phyloP scores from a whole-genome alignment of 441 rosid genomes.

The Bocquillonia castaneifolia region DNA sequence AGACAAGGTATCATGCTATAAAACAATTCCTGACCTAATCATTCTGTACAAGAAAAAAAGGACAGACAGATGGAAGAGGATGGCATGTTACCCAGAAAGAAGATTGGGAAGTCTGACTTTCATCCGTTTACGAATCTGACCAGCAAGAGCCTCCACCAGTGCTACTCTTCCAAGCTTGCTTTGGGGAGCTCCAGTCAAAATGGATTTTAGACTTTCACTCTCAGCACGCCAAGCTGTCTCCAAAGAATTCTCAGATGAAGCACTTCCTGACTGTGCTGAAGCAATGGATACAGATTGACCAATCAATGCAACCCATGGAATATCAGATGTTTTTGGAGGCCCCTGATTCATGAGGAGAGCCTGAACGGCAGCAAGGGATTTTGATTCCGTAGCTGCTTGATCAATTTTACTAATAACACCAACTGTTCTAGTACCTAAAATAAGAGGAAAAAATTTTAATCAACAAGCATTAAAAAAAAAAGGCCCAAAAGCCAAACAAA shows the following conservation, averaged over 20 bases:
- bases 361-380: slow-evolving; percentile 91
- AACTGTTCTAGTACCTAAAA: slow-evolving; percentile 80
- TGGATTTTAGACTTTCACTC: slow-evolving; percentile 83
- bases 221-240: slow-evolving; percentile 98
- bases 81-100: slow-evolving; percentile 67
- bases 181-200: slow-evolving; percentile 74
- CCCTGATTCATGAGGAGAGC: slow-evolving; percentile 83
- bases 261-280: slow-evolving; percentile 69
- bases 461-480: background rate
- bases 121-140: slow-evolving; percentile 84
- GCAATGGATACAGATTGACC: slow-evolving; percentile 92
- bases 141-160: slow-evolving; percentile 74
- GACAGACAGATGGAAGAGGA: slow-evolving; percentile 8
- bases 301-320: slow-evolving; percentile 93
- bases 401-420: slow-evolving; percentile 90
- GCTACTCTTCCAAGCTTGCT: slow-evolving; percentile 91
- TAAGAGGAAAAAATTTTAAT: background rate
- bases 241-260: slow-evolving; percentile 68
- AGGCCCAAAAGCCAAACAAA: background rate
- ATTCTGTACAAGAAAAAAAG: background rate
- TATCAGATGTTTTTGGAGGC: slow-evolving; percentile 80
- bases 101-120: slow-evolving; percentile 86
- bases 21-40: slow-evolving; percentile 5
- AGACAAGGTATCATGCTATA: background rate
- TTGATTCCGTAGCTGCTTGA: slow-evolving; percentile 78